phyloP scores from a whole-genome alignment of 768 basidiomycete species.

The Amanita rubescens region DNA sequence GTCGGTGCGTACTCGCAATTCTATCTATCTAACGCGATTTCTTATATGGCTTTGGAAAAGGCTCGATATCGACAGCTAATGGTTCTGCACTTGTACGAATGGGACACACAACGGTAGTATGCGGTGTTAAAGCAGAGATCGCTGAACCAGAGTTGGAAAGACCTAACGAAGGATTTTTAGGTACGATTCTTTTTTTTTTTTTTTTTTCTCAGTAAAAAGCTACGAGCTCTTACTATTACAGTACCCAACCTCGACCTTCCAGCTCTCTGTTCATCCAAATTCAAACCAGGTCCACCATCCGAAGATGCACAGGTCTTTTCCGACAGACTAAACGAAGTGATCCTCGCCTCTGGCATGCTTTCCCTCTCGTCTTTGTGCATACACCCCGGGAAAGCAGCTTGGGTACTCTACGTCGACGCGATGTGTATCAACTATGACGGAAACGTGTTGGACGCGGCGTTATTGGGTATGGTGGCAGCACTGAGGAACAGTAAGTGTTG shows the following conservation, averaged over 20 bases:
- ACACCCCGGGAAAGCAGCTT: constrained; percentile 69
- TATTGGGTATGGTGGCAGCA: constrained; percentile 84
- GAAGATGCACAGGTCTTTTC: constrained; percentile 94
- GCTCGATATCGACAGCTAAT: constrained; percentile 90
- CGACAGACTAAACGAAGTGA: constrained; percentile 68
- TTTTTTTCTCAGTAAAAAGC: not conserved
- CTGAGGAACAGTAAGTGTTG: constrained; percentile 67
- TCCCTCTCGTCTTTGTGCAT: constrained; percentile 71
- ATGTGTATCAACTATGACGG: constrained; percentile 98
- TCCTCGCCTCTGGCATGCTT: constrained; percentile 66
- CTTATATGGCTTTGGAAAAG: constrained; percentile 27
- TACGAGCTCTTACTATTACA: constrained; percentile 18
- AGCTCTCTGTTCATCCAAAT: constrained; percentile 86
- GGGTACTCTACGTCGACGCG: constrained; percentile 93
- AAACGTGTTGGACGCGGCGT: constrained; percentile 85
- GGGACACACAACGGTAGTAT: constrained; percentile 92
- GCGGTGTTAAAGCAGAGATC: constrained; percentile 94
- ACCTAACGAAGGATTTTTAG: constrained; percentile 74
- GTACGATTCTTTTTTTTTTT: constrained; percentile 32
- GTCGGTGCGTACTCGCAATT: constrained; percentile 46
- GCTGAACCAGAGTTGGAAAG: constrained; percentile 80
- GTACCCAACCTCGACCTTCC: constrained; percentile 96
- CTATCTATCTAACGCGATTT: not conserved
- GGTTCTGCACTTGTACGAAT: constrained; percentile 88
- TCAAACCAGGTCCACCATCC: constrained; percentile 91